Evolutionary conservation across 495 filamentous ascomycete genomes (phyloP).

Genomic region (Evansstolkia leycettana): DNA sequence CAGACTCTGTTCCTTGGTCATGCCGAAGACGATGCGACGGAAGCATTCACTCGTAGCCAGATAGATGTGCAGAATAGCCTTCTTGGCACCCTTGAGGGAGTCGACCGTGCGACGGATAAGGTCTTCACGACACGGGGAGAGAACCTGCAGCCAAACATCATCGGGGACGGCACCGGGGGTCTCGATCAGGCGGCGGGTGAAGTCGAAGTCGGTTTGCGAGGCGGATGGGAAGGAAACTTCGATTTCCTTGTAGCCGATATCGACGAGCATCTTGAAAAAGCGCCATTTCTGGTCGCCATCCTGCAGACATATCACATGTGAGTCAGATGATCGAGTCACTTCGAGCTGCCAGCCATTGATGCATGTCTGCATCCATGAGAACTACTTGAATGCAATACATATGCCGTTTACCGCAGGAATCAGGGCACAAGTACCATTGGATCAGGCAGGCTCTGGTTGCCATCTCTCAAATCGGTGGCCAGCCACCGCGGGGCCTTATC

Average conservation of each 20-base stretch:
- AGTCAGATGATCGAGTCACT: not conserved
- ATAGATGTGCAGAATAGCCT: constrained; percentile 95
- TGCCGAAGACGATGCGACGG: constrained; percentile 77
- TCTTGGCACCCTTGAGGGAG: constrained; percentile 80
- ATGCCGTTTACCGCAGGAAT: not conserved
- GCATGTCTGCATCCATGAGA: not conserved
- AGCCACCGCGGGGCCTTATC: constrained; percentile 77
- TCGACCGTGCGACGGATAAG: constrained; percentile 86
- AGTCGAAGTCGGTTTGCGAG: constrained; percentile 90
- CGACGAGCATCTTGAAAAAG: constrained; percentile 90
- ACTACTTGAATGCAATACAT: not conserved
- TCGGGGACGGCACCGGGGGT: constrained; percentile 79
- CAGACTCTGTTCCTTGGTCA: constrained; percentile 69
- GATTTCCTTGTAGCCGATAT: constrained; percentile 96
- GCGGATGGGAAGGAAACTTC: constrained; percentile 94
- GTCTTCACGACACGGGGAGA: constrained; percentile 87
- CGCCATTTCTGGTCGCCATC: constrained; percentile 87
- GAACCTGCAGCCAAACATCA: constrained; percentile 92
- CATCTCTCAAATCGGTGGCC: constrained; percentile 74
- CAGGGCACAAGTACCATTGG: constrained; percentile 53
- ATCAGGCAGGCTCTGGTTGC: constrained; percentile 78
- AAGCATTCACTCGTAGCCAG: constrained; percentile 91
- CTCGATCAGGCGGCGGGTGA: constrained; percentile 77
- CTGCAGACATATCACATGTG: constrained; percentile 25
- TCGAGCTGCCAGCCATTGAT: not conserved